Evolutionary conservation across 2,329 filamentous ascomycete species (phyloP).

Genomic region (Neonectria magnoliae): DNA sequence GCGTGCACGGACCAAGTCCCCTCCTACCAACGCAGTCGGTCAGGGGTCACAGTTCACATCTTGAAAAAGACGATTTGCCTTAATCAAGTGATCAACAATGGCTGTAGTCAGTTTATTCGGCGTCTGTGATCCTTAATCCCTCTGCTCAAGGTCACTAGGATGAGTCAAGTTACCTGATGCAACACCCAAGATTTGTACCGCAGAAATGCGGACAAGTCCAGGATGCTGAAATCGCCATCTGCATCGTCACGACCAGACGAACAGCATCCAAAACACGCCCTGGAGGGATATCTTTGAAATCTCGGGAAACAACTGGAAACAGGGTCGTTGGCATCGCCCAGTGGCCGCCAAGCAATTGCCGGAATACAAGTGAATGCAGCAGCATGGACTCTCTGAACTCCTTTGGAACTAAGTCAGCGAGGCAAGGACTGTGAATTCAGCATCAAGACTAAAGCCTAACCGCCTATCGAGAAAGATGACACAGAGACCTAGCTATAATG

Average conservation of each 20-base stretch:
- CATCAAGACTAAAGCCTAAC: not conserved
- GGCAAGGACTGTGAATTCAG: not conserved
- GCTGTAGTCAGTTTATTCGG: too few species aligned
- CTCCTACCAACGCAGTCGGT: slow-evolving; percentile 17
- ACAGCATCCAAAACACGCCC: too few species aligned
- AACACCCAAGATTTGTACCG: not conserved
- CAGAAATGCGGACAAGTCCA: not conserved
- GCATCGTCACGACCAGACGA: not conserved
- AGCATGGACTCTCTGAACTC: not conserved
- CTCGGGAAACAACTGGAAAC: not conserved
- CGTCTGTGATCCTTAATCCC: too few species aligned
- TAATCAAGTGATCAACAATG: too few species aligned
- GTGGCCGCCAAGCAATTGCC: not conserved
- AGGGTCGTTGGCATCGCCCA: not conserved
- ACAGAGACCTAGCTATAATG: not conserved
- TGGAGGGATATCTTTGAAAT: not conserved
- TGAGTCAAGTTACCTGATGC: not conserved
- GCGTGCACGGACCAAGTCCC: slow-evolving; percentile 42
- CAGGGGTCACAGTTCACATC: slow-evolving; percentile 5
- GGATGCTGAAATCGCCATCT: not conserved
- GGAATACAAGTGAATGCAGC: not conserved
- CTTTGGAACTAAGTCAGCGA: not conserved
- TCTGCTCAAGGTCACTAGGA: not conserved
- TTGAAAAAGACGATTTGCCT: too few species aligned
- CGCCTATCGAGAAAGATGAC: not conserved